Percentiles rank a stretch among this genome's conserved stretches.
These are phyloP conservation scores for Jatropha multifida DNA, from an alignment of 441 rosid genomes.

Conservation along the genomic window DNA sequence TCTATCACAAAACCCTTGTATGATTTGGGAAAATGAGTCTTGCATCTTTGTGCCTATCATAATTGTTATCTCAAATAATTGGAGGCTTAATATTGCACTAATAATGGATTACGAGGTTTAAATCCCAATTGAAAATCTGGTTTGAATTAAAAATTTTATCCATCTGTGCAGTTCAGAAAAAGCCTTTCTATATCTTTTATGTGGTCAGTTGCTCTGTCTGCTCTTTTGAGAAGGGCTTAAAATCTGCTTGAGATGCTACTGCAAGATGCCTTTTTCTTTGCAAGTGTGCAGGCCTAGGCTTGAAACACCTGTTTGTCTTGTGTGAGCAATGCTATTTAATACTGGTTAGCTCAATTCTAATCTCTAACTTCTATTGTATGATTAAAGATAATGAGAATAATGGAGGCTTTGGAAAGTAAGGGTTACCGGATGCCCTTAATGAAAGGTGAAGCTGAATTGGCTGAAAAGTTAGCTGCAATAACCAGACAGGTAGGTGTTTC, in stretches of 20 bases:
- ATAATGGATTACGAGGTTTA: neutral
- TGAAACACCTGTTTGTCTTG: neutral
- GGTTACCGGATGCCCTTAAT: slow-evolving; percentile 84
- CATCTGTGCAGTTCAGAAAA: neutral
- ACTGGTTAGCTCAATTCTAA: slow-evolving; percentile 10
- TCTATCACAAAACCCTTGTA: too few species aligned
- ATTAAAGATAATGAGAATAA: slow-evolving; percentile 80
- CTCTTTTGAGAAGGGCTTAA: neutral
- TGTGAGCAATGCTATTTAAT: neutral
- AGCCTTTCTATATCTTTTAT: neutral
- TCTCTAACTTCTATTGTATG: neutral
- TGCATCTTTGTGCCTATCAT: neutral
- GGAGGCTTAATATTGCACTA: neutral
- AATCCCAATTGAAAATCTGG: neutral
- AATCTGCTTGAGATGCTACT: slow-evolving; percentile 4
- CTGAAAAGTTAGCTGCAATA: slow-evolving; percentile 73
- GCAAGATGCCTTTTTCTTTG: neutral
- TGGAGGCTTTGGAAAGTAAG: slow-evolving; percentile 90
- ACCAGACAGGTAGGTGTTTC: slow-evolving; percentile 70
- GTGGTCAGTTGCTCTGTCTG: neutral
- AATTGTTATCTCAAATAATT: neutral
- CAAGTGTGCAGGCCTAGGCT: neutral
- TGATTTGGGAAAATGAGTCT: neutral
- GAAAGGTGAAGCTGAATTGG: slow-evolving; percentile 88
- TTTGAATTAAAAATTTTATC: neutral